These are phyloP conservation scores for cucumber (Cucumis sativus) DNA, from an alignment of 306 rosid genomes.

Conservation along the genomic window Cucumber_9930_V3 NC_026660.2:27712001-27712500, in stretches of 20 bases:
- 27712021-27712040: neutral
- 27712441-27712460: too few species aligned
- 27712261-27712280: slow-evolving; percentile 80
- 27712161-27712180: neutral
- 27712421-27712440: too few species aligned
- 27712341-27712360: neutral
- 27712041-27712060: neutral
- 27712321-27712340: neutral
- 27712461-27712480: too few species aligned
- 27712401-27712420: too few species aligned
- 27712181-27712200: neutral
- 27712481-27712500: too few species aligned
- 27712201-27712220: neutral
- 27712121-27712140: neutral
- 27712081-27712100: neutral
- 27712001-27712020: neutral
- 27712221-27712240: neutral
- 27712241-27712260: slow-evolving; percentile 17
- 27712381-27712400: neutral
- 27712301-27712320: neutral
- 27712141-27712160: neutral
- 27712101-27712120: neutral
- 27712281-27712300: slow-evolving; percentile 59
- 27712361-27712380: neutral
- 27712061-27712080: neutral